Evolutionary conservation across 352 stramenopile genomes (phyloP), one percentile per base, ranked within the genome.

Genomic region (Achlya hypogyna): DNA sequence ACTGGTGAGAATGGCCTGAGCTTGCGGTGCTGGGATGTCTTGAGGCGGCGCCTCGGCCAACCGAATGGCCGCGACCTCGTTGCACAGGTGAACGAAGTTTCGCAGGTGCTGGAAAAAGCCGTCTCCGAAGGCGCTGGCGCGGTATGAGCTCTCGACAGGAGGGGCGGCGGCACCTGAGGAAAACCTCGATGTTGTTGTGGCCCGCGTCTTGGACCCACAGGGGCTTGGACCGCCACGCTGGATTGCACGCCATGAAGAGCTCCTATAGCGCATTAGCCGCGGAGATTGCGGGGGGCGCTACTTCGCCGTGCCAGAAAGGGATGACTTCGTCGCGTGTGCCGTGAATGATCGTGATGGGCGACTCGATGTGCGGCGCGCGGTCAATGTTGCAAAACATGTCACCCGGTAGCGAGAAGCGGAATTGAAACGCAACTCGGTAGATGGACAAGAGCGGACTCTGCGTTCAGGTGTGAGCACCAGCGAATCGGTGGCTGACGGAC

Each of bases 341-440:
- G 69, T 99, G 97, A 51, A 99, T 96, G 73, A 99, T 98, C 54
- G 98, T 98, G 27, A 99, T 85, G 9, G 97, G 96, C 60, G 93
- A 98, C 65, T 79, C 76, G 38, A 98, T 77, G 62, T 94, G 73
- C 47, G 89, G 74, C 35, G 97, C 89, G 40, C 91, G 76, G 71
- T 99, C 96, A 42, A 99, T 91, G 74, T 99, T 99, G 69, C 95
- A 97, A 72, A 99, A 99, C 71, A 98, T 83, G 72, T 99, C 97
- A 6, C 97, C 95, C 0, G 90, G 79, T 59, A 98, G 89, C 29
- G 95, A 99, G 77, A 97, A 99, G 62, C 97, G 88, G 79, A 99
- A 99, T 75, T 98, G 96, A 77, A 99, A 99, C 6, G 95, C 96
- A 8, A 99, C 96, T 38, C 97, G 86, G 75, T 98, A 99, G 35